Base-by-base conservation (phyloP, 2,329 filamentous ascomycete species). In the Aureobasidium sp. region DNA sequence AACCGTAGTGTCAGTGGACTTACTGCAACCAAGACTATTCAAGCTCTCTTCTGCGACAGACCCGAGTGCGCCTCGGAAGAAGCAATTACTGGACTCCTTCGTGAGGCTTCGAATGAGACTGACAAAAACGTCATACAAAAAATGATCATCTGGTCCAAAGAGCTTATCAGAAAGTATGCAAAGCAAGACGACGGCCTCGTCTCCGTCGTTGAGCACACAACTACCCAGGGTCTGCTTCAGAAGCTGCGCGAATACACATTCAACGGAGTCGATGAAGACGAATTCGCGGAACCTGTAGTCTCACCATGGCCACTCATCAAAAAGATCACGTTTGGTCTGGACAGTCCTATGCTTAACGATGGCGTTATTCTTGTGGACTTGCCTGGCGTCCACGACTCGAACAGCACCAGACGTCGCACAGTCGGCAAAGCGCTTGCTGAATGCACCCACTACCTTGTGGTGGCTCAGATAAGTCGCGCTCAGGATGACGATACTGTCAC, bases 261-360 rank as follows among this genome's bases (percentile, higher is more conserved):
- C 25, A 51, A 57, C 13, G 21, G 53, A 3, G 33, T 40, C 21
- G 58, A 58, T n/a, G 57, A 35, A 4, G 51, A 50, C 9, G 61
- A 60, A 15, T 19, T 23, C 4, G 60, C 57, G 25, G 53, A 62
- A 1, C 21, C 13, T 6, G 31, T 43, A 15, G n/a, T 35, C 2
- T 27, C 60, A 4, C 40, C 60, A 1, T 68, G 66, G 66, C 66
- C 67, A 4, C 31, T 68, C 0, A 64, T 68, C 27, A 51, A 40
- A 5, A 25, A 50, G 13, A 62, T 68, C n/a, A 45, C 63, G 3
- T 62, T 67, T 11, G 49, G 59, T 31, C 60, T 68, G 4, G 50
- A 65, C 19, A 37, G 59, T 45, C 50, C 57, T 5, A 63, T 67
- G 4, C 60, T 63, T 10, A 55, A 64, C 2, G 37, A 61, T 6